Evolutionary conservation across 2,329 filamentous ascomycete species (phyloP).

Genomic region (Periglandula ipomoeae): DNA sequence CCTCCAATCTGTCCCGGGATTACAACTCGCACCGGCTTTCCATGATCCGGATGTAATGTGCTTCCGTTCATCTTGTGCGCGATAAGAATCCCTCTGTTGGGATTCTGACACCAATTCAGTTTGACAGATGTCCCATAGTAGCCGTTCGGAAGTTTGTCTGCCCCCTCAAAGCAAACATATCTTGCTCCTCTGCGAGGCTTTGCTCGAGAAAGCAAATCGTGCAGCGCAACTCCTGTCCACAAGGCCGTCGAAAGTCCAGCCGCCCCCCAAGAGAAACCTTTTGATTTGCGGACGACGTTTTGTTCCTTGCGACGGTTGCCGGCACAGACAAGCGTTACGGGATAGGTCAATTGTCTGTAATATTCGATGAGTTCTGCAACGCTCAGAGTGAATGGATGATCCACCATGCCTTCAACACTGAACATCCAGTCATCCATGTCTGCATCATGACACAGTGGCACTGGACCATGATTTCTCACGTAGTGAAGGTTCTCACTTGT

Average conservation of each 20-base stretch:
- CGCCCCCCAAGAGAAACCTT: conserved; percentile 90
- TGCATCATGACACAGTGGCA: conserved; percentile 64
- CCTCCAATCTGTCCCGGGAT: conserved; percentile 90
- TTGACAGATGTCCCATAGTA: conserved; percentile 84
- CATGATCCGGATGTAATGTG: conserved; percentile 70
- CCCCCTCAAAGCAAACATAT: conserved; percentile 87
- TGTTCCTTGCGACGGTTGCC: conserved; percentile 91
- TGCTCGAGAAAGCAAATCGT: conserved; percentile 60
- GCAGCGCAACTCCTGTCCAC: conserved; percentile 75
- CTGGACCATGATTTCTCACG: conserved; percentile 80
- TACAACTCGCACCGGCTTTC: conserved; percentile 71
- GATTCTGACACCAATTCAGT: conserved; percentile 79
- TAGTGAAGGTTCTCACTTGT: conserved; percentile 86
- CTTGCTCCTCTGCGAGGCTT: conserved; percentile 59
- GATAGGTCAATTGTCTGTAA: conserved; percentile 76
- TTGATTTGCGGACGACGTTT: conserved; percentile 81
- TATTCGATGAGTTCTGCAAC: conserved; percentile 63
- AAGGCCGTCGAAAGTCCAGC: conserved; percentile 80
- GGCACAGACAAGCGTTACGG: conserved; percentile 83
- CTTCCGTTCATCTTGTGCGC: conserved; percentile 90
- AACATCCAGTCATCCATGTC: conserved; percentile 75
- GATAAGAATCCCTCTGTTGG: conserved; percentile 74
- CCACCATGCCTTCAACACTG: conserved; percentile 73
- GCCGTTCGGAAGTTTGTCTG: conserved; percentile 80
- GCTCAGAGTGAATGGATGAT: conserved; percentile 63